phyloP scores from a whole-genome alignment of 371 early-diverging fungal genomes.

The Mortierella sp. region DNA sequence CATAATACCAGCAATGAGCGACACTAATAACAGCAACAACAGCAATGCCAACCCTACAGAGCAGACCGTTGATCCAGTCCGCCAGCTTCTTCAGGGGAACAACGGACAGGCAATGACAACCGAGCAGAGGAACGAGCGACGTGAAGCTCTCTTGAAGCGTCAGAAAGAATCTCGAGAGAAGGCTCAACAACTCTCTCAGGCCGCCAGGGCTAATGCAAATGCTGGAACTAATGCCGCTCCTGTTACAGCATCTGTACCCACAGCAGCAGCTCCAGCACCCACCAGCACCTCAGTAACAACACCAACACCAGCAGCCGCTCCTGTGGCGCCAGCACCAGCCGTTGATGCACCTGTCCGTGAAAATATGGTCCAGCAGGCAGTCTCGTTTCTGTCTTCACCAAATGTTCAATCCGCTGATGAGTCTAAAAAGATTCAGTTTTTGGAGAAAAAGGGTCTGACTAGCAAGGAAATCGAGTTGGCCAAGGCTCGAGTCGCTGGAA shows the following conservation, averaged over 20 bases:
- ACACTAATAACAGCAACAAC: slow-evolving; percentile 16
- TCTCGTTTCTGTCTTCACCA: slow-evolving; percentile 69
- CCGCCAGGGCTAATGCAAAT: slow-evolving; percentile 46
- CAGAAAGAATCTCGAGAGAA: slow-evolving; percentile 47
- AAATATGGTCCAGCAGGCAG: slow-evolving; percentile 68
- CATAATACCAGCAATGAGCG: slow-evolving; percentile 20
- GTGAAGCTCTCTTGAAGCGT: slow-evolving; percentile 46
- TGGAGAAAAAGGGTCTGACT: slow-evolving; percentile 72
- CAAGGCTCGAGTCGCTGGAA: slow-evolving; percentile 42
- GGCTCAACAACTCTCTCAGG: slow-evolving; percentile 51
- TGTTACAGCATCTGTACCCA: neutral
- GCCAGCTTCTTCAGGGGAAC: slow-evolving; percentile 27
- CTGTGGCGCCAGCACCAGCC: slow-evolving; percentile 4
- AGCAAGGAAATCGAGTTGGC: slow-evolving; percentile 72
- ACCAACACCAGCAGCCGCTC: neutral
- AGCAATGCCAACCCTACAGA: slow-evolving; percentile 4
- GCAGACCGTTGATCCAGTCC: slow-evolving; percentile 33
- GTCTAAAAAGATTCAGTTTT: slow-evolving; percentile 70
- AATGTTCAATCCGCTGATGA: slow-evolving; percentile 69
- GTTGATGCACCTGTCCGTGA: slow-evolving; percentile 60
- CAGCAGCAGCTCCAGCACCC: slow-evolving; percentile 11
- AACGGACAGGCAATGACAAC: slow-evolving; percentile 44
- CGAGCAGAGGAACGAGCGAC: slow-evolving; percentile 52
- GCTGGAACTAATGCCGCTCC: neutral
- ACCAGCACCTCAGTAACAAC: slow-evolving; percentile 9